Percentiles rank a stretch among this genome's conserved stretches.
Conservation (phyloP, 306 rosid species). For the Prunus persica region DNA sequence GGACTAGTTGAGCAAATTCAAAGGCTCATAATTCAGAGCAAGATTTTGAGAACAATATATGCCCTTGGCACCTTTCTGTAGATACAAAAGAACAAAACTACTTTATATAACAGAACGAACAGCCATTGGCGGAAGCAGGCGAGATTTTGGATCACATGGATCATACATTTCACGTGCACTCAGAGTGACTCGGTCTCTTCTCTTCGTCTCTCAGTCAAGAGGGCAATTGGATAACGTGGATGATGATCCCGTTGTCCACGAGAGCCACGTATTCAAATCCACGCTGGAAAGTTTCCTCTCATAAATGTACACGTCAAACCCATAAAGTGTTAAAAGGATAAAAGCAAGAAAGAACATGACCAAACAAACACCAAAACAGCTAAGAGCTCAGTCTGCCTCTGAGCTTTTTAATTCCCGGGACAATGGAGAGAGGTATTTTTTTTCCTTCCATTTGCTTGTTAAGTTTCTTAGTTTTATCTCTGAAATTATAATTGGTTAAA, state of each 20-base stretch:
- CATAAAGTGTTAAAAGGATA: conserved; percentile 16
- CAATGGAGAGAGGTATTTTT: neutral
- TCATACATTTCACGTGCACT: conserved; percentile 5
- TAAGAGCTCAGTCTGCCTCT: neutral
- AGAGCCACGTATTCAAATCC: conserved; percentile 51
- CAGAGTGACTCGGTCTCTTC: neutral
- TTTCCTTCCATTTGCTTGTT: neutral
- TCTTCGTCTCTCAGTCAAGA: neutral
- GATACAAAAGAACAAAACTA: no score
- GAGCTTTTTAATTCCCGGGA: neutral
- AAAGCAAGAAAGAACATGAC: neutral
- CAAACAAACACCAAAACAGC: conserved; percentile 13
- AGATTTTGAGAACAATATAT: no score
- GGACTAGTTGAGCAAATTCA: no score
- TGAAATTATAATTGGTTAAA: neutral
- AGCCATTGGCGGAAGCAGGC: conserved; percentile 8
- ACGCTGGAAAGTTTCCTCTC: conserved; percentile 72
- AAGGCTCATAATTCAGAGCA: no score
- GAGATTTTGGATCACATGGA: conserved; percentile 5
- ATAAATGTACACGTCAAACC: conserved; percentile 53
- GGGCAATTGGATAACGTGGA: conserved; percentile 43
- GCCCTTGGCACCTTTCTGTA: no score
- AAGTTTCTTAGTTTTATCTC: neutral
- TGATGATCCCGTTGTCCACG: conserved; percentile 38
- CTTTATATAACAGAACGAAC: neutral